Conservation (phyloP, 495 filamentous ascomycete species). For the Podospora conica region DNA sequence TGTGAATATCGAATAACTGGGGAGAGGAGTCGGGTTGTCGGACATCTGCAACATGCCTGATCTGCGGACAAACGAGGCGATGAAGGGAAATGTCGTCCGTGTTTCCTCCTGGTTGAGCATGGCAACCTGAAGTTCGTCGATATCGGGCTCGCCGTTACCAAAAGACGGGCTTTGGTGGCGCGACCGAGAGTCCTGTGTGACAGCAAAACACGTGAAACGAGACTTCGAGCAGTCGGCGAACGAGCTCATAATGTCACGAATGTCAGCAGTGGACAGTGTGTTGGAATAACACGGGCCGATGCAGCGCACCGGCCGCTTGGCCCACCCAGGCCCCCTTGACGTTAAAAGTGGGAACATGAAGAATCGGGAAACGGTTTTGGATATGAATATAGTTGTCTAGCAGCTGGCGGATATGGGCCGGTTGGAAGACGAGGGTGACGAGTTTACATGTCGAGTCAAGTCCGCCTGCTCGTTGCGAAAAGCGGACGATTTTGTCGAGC, state of each 20-base stretch:
- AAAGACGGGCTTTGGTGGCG: constrained; percentile 31
- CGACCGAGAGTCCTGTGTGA: constrained; percentile 25
- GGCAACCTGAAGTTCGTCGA: constrained; percentile 55
- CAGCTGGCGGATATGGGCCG: constrained; percentile 56
- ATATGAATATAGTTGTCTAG: constrained; percentile 56
- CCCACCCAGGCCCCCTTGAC: constrained; percentile 53
- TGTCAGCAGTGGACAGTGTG: constrained; percentile 43
- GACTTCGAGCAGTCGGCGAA: constrained; percentile 44
- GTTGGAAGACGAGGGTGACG: constrained; percentile 48
- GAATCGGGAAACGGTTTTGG: constrained; percentile 61
- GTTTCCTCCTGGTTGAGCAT: constrained; percentile 50
- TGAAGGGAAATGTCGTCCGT: constrained; percentile 44
- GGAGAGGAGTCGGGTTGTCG: constrained; percentile 33
- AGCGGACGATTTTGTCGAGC: constrained; percentile 45
- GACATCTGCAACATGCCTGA: constrained; percentile 46
- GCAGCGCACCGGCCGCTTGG: constrained; percentile 56
- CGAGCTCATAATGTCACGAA: constrained; percentile 54
- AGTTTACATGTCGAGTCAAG: constrained; percentile 33
- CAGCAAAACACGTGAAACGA: constrained; percentile 43
- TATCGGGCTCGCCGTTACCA: constrained; percentile 33
- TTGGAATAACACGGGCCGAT: constrained; percentile 63
- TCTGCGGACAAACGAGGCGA: constrained; percentile 46
- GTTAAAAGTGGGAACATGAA: constrained; percentile 63
- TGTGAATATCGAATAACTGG: constrained; percentile 29
- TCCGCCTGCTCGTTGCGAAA: constrained; percentile 47